phyloP scores from a whole-genome alignment of 1,284 basidiomycete species.

The Irpex rosettiformis region DNA sequence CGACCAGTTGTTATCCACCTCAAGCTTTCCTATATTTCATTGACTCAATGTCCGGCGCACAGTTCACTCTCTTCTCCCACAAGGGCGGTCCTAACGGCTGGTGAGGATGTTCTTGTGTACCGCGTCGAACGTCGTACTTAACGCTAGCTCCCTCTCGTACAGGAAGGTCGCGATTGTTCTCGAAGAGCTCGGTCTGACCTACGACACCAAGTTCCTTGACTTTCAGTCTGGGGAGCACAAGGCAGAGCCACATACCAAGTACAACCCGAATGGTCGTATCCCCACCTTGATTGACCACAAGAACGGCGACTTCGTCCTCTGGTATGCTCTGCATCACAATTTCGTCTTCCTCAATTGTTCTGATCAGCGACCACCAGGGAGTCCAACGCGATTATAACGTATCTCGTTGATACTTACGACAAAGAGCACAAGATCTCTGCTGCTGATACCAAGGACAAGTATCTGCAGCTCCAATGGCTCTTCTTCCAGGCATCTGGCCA shows the following conservation, averaged over 20 bases:
- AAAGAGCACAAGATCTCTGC: conserved; percentile 28
- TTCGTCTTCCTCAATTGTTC: not conserved
- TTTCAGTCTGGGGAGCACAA: conserved; percentile 25
- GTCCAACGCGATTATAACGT: conserved; percentile 31
- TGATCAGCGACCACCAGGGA: conserved; percentile 24
- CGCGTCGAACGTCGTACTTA: not conserved
- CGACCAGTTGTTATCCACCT: too few relatives aligned
- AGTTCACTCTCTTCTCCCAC: conserved; percentile 25
- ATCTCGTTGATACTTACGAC: conserved; percentile 33
- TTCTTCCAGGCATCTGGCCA: conserved; percentile 30
- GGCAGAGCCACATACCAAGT: conserved; percentile 15
- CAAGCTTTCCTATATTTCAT: too few relatives aligned
- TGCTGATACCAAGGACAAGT: conserved; percentile 19
- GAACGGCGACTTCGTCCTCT: conserved; percentile 23
- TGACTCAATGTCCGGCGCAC: conserved; percentile 6
- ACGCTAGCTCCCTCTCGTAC: not conserved
- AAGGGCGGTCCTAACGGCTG: conserved; percentile 16
- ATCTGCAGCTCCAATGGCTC: conserved; percentile 23
- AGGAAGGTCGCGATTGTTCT: conserved; percentile 15
- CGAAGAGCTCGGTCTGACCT: conserved; percentile 23
- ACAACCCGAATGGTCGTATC: conserved; percentile 27
- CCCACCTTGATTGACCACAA: conserved; percentile 30
- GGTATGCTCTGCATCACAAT: conserved; percentile 1
- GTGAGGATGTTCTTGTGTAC: too few relatives aligned
- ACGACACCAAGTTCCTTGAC: conserved; percentile 25